A percentile compares a stretch with the other conserved stretches of the same genome.
phyloP scores from a whole-genome alignment of 2,329 filamentous ascomycete genomes.

The Monosporascus sp. region DNA sequence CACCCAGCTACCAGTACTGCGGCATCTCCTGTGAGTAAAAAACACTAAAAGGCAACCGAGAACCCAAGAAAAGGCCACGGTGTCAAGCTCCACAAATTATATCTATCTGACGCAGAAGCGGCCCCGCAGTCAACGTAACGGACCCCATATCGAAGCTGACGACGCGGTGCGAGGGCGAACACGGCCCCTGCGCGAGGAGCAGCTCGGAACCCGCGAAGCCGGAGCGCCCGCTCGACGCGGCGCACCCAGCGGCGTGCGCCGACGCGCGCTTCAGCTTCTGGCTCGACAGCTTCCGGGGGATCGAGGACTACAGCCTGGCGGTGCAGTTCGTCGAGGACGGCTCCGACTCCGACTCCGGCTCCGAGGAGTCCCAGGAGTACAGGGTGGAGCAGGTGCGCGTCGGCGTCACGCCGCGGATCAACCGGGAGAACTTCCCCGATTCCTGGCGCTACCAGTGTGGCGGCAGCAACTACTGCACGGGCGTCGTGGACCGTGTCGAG shows the following conservation, averaged over 20 bases:
- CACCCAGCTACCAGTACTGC: background rate
- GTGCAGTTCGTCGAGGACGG: background rate
- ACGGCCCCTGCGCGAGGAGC: background rate
- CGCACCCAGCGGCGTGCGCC: background rate
- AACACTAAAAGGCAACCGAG: no score
- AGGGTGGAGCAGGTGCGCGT: background rate
- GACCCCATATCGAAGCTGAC: background rate
- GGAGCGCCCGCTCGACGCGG: background rate
- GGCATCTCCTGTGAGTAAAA: background rate
- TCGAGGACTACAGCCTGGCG: background rate
- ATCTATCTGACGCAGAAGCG: no score
- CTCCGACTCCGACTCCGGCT: background rate
- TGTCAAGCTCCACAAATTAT: background rate
- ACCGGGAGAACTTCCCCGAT: background rate
- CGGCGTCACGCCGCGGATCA: background rate
- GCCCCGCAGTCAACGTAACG: background rate
- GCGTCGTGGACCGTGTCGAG: background rate
- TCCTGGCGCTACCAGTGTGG: background rate
- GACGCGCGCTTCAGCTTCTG: background rate
- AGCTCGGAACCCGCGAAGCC: background rate
- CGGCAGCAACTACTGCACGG: background rate
- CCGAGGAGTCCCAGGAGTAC: no score
- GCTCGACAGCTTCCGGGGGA: background rate
- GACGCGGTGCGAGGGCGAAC: background rate
- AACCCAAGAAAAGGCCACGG: background rate